Base-by-base conservation (phyloP, 768 basidiomycete species). In the Leccinum sublutescens region DNA sequence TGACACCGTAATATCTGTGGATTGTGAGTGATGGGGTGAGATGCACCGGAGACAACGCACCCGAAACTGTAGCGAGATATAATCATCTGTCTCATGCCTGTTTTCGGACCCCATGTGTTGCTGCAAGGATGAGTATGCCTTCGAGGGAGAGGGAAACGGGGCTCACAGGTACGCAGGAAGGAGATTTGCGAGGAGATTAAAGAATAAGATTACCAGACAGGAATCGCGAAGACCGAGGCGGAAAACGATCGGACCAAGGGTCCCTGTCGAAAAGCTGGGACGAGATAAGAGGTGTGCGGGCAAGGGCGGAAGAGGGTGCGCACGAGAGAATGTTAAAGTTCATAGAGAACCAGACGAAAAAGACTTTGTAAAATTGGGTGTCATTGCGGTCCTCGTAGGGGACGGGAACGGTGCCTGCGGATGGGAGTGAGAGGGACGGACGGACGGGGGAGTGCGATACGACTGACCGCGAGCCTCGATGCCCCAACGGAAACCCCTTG, bases 31-130 rank as follows among this genome's bases (percentile, higher is more conserved):
- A 1, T 4, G 0, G 29, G 53, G 9, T 11, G n/a, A 57, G 76
- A 77, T 12, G 76, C 67, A 45, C 1, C 19, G n/a, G 63, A 76
- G 76, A 52, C 70, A 68, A 67, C 75, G 8, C 14, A 80, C 80
- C 84, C 84, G 63, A 84, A 83, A 56, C 74, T 80, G 67, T 84
- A 86, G 25, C 84, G 74, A 3, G 91, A 86, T 48, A 84, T 82
- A 23, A 91, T 84, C 89, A 95, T 92, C 65, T 93, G 88, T 19
- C 91, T 81, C 67, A 88, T 82, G 11, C 94, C 94, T 1, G 89
- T 76, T 68, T 85, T 86, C 0, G 92, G 89, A 11, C 92, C 90
- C 74, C 89, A 91, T 3, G 86, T 84, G n/a, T 83, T 74, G 59
- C 82, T 83, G 53, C 11, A 23, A 2, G 11, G 19, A 21, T 73